Evolutionary conservation across 1,284 basidiomycete genomes (phyloP).

Genomic region (Meripilus lineatus): DNA sequence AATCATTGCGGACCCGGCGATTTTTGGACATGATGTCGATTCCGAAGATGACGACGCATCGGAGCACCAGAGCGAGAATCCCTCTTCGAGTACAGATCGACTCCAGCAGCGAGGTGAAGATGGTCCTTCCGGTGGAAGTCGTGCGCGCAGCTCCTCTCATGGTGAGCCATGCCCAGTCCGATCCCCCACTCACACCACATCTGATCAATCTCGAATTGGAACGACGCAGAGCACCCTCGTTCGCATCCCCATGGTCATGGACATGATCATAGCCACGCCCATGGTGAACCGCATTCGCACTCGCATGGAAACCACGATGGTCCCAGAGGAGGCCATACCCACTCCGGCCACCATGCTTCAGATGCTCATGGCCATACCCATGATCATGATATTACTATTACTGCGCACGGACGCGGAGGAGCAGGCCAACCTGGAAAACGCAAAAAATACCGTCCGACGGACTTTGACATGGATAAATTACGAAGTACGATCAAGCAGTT

Average conservation of each 20-base stretch:
- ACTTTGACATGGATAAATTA: slow-evolving; percentile 82
- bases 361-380: slow-evolving; percentile 17
- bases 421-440: slow-evolving; percentile 13
- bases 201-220: neutral
- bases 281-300: slow-evolving; percentile 20
- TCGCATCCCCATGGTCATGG: no score
- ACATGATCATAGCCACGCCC: slow-evolving; percentile 19
- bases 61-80: no score
- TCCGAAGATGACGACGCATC: slow-evolving; percentile 28
- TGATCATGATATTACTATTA: no score
- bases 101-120: slow-evolving; percentile 8
- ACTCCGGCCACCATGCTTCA: slow-evolving; percentile 13
- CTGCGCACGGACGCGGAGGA: neutral
- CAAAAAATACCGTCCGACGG: slow-evolving; percentile 47
- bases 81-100: no score
- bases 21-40: slow-evolving; percentile 55
- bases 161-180: neutral
- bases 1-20: slow-evolving; percentile 68
- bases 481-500: slow-evolving; percentile 88
- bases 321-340: slow-evolving; percentile 7
- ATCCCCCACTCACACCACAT: neutral
- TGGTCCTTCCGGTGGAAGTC: neutral
- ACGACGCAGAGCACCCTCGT: no score
- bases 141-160: neutral
- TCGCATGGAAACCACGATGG: slow-evolving; percentile 24